Conservation (phyloP, 2,329 filamentous ascomycete species). For the Lasiodiplodia gonubiensis region DNA sequence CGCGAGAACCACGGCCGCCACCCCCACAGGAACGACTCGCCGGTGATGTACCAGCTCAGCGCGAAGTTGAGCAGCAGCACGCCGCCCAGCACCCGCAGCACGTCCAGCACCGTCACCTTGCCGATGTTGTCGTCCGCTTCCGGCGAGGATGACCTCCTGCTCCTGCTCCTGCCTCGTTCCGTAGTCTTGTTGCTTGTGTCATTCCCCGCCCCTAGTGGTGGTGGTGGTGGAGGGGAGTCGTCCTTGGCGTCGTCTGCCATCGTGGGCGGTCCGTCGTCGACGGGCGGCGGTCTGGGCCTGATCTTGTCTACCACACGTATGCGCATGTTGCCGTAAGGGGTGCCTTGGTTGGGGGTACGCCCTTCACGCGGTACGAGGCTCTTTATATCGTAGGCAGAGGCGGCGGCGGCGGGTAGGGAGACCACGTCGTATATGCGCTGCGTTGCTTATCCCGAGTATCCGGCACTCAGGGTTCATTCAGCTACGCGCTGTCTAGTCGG, state of each 20-base stretch:
- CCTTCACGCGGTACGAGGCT: no score
- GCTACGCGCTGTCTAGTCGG: not conserved
- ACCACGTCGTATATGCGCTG: not conserved
- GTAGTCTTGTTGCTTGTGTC: not conserved
- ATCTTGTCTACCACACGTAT: no score
- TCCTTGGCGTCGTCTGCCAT: not conserved
- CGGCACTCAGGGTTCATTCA: not conserved
- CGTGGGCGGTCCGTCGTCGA: no score
- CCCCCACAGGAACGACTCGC: conserved; percentile 57
- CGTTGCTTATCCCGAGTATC: not conserved
- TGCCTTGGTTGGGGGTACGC: not conserved
- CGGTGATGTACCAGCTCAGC: conserved; percentile 78
- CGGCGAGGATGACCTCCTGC: not conserved
- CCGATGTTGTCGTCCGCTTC: conserved; percentile 29
- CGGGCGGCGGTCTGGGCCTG: no score
- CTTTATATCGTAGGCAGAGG: not conserved
- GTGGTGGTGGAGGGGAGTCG: not conserved
- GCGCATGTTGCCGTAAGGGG: no score
- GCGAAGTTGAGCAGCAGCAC: conserved; percentile 69
- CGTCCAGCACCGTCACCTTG: conserved; percentile 62
- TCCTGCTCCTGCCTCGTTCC: conserved; percentile 11
- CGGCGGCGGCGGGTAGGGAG: not conserved
- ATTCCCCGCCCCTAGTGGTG: not conserved
- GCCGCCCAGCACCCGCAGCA: conserved; percentile 72
- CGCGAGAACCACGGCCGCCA: conserved; percentile 48